These are phyloP conservation scores for Apiotrichum veenhuisii DNA, from an alignment of 1,284 basidiomycete genomes.

Conservation along the genomic window DNA sequence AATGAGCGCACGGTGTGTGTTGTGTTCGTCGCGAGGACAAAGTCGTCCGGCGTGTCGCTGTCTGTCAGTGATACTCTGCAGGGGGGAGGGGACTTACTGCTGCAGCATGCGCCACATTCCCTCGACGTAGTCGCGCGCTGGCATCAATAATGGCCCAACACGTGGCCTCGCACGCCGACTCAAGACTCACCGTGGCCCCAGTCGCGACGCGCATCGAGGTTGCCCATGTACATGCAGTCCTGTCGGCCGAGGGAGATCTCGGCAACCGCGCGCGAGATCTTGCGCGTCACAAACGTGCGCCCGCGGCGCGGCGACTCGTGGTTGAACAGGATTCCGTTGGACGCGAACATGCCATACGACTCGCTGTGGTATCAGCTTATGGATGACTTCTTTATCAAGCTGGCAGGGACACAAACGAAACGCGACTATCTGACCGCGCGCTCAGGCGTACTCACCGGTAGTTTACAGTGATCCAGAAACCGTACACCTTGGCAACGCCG, in stretches of 20 bases:
- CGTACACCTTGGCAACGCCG: constrained; percentile 76
- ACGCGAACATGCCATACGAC: constrained; percentile 82
- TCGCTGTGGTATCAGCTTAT: constrained; percentile 56
- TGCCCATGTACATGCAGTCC: constrained; percentile 80
- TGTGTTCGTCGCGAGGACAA: constrained; percentile 86
- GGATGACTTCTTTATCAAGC: too few species aligned
- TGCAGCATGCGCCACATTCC: constrained; percentile 96
- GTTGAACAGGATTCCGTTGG: constrained; percentile 79
- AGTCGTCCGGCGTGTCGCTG: constrained; percentile 63
- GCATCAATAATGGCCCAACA: background rate
- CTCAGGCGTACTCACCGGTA: constrained; percentile 21
- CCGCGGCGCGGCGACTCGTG: constrained; percentile 89
- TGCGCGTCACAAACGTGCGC: constrained; percentile 87
- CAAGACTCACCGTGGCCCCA: constrained; percentile 77
- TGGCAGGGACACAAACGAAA: too few species aligned
- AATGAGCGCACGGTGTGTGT: constrained; percentile 86
- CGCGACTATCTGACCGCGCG: too few species aligned
- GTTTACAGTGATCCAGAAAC: constrained; percentile 39
- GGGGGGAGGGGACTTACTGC: constrained; percentile 53
- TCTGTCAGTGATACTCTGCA: background rate
- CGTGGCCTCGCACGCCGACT: too few species aligned
- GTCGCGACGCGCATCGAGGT: constrained; percentile 83
- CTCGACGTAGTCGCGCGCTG: constrained; percentile 81
- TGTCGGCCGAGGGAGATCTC: constrained; percentile 83
- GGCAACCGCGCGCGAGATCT: constrained; percentile 82